phyloP scores from a whole-genome alignment of 805 yeast genomes.

The Candida coleopterorum region DNA sequence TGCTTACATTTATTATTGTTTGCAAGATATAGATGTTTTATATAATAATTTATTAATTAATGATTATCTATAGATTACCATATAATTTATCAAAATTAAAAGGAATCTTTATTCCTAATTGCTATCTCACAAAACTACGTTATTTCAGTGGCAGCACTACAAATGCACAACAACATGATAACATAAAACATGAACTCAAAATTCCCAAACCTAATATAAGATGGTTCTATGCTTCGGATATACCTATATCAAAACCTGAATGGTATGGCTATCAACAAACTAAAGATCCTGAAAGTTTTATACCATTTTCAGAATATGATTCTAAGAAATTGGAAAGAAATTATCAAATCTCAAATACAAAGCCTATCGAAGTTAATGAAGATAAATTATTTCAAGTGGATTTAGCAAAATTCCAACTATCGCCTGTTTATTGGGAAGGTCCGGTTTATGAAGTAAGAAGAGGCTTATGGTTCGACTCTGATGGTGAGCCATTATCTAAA shows the following conservation, averaged over 20 bases:
- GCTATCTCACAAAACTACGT: neutral
- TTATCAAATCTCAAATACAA: neutral
- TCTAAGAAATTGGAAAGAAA: constrained; percentile 52
- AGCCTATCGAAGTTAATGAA: constrained; percentile 62
- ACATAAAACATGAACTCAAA: constrained; percentile 50
- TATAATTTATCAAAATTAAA: neutral
- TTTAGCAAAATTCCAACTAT: constrained; percentile 45
- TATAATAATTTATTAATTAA: too few relatives aligned
- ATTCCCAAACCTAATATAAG: constrained; percentile 17
- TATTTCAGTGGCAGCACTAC: constrained; percentile 25
- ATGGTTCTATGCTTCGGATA: constrained; percentile 86
- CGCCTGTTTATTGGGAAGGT: constrained; percentile 86
- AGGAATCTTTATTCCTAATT: neutral
- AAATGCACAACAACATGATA: constrained; percentile 44
- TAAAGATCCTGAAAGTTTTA: constrained; percentile 52
- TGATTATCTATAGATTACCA: constrained; percentile 2
- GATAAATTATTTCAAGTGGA: constrained; percentile 77
- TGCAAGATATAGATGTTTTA: too few relatives aligned
- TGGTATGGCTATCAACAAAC: constrained; percentile 50
- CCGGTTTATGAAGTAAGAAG: constrained; percentile 78
- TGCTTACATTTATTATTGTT: too few relatives aligned
- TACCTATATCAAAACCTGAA: constrained; percentile 65
- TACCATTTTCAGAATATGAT: constrained; percentile 64
- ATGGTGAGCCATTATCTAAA: constrained; percentile 50
- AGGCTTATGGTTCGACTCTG: constrained; percentile 74